phyloP scores from a whole-genome alignment of 1,139 yeast species.

The Taiozyma sp. region DNA sequence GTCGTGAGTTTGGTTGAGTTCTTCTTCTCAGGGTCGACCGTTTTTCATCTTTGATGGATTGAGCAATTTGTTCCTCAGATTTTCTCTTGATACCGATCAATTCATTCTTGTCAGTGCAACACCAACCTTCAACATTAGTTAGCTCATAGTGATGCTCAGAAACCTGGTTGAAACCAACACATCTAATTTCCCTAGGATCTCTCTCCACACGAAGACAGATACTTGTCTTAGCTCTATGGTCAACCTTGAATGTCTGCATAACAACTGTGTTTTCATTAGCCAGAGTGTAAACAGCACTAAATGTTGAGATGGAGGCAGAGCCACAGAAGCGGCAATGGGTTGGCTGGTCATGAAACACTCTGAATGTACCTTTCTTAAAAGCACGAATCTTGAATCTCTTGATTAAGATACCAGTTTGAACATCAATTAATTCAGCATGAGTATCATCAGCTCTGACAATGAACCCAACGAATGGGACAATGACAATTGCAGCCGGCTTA shows the following conservation, averaged over 20 bases:
- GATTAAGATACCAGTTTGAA: slow-evolving; percentile 65
- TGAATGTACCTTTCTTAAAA: slow-evolving; percentile 53
- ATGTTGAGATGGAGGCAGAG: slow-evolving; percentile 69
- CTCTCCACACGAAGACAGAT: slow-evolving; percentile 87
- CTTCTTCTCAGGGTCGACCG: slow-evolving; percentile 18
- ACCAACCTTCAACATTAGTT: slow-evolving; percentile 67
- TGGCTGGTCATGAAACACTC: slow-evolving; percentile 77
- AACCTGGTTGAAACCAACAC: slow-evolving; percentile 76
- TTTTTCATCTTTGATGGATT: slow-evolving; percentile 11
- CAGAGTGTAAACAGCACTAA: slow-evolving; percentile 69
- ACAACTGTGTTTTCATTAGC: slow-evolving; percentile 51
- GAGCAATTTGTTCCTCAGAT: slow-evolving; percentile 26
- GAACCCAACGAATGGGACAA: slow-evolving; percentile 69
- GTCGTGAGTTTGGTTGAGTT: slow-evolving; percentile 4
- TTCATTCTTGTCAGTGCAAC: slow-evolving; percentile 69
- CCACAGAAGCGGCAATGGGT: slow-evolving; percentile 91
- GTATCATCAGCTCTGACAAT: slow-evolving; percentile 49
- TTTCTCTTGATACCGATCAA: slow-evolving; percentile 63
- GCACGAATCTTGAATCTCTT: slow-evolving; percentile 53
- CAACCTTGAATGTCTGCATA: slow-evolving; percentile 67
- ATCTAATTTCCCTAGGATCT: slow-evolving; percentile 86
- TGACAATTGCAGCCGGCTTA: slow-evolving; percentile 32
- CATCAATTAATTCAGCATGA: slow-evolving; percentile 64
- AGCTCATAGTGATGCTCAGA: slow-evolving; percentile 68
- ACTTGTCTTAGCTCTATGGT: slow-evolving; percentile 69